Evolutionary conservation across 129 eudicot genomes (phyloP).

Genomic region (Calendula officinalis): DNA sequence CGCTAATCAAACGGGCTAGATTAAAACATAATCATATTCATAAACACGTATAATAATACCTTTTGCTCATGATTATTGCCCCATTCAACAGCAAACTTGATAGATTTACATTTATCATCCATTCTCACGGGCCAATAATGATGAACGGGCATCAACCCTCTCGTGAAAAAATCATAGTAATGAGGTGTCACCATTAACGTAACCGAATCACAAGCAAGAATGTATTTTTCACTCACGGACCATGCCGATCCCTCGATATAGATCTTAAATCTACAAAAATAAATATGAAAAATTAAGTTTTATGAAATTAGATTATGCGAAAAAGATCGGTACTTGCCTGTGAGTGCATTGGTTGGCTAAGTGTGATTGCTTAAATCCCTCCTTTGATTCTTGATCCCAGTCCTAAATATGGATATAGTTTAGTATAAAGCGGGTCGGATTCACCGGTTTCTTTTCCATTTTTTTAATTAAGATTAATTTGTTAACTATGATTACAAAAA

Average conservation of each 20-base stretch:
- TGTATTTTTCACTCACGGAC: conserved; percentile 90
- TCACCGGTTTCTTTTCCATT: not conserved
- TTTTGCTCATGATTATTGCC: conserved; percentile 62
- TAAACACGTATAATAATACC: conserved; percentile 30
- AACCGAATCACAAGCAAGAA: conserved; percentile 85
- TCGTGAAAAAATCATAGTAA: conserved; percentile 82
- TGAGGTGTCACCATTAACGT: conserved; percentile 61
- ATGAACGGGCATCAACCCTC: conserved; percentile 66
- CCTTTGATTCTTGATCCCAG: conserved; percentile 53
- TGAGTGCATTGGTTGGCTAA: conserved; percentile 66
- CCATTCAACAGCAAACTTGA: conserved; percentile 83
- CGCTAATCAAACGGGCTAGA: not conserved
- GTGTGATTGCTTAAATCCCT: conserved; percentile 65
- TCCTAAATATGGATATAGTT: conserved; percentile 34
- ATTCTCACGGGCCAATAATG: conserved; percentile 89
- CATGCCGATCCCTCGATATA: conserved; percentile 93
- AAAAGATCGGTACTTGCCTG: conserved; percentile 32
- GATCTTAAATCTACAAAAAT: conserved; percentile 56
- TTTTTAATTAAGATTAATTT: not conserved
- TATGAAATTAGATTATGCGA: not conserved
- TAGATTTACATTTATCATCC: conserved; percentile 78
- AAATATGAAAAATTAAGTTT: not conserved
- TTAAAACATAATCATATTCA: not conserved
- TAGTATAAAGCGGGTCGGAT: no score
- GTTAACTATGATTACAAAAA: not conserved